These are phyloP conservation scores for Beta lomatogona DNA, from an alignment of 179 eudicot species.

Conservation along the genomic window DNA sequence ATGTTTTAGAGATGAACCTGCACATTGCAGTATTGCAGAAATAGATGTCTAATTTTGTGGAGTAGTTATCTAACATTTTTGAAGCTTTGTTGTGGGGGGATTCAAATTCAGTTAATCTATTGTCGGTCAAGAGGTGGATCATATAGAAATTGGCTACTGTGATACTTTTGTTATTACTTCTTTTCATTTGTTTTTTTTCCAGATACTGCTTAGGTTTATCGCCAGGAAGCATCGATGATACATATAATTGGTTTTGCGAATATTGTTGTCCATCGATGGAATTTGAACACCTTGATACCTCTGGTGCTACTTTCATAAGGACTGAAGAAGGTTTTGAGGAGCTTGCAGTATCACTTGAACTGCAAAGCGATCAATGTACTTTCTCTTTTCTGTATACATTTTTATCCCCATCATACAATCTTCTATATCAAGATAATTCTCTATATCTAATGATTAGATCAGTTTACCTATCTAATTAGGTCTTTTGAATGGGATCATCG, in stretches of 20 bases:
- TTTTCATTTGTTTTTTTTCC: neutral
- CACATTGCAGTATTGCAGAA: neutral
- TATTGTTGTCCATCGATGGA: constrained; percentile 14
- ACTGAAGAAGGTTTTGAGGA: neutral
- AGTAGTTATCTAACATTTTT: neutral
- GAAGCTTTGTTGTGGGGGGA: neutral
- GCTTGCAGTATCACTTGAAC: neutral
- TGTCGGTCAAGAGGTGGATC: neutral
- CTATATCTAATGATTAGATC: neutral
- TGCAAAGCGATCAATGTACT: neutral
- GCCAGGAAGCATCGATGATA: constrained; percentile 23
- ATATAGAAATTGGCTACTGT: neutral
- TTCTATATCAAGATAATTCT: neutral
- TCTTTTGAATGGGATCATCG: neutral
- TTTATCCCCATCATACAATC: neutral
- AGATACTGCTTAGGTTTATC: constrained; percentile 28
- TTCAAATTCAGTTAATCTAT: neutral
- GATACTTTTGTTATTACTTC: neutral
- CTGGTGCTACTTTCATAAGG: neutral
- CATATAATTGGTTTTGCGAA: constrained; percentile 24
- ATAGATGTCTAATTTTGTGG: neutral
- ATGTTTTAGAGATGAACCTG: neutral
- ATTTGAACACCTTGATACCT: neutral
- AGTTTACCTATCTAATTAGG: neutral
- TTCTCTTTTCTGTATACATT: neutral